Percentiles rank a stretch among this genome's conserved stretches.
These are phyloP conservation scores for Ogataea wickerhamii DNA, from an alignment of 805 yeast species.

Conservation along the genomic window DNA sequence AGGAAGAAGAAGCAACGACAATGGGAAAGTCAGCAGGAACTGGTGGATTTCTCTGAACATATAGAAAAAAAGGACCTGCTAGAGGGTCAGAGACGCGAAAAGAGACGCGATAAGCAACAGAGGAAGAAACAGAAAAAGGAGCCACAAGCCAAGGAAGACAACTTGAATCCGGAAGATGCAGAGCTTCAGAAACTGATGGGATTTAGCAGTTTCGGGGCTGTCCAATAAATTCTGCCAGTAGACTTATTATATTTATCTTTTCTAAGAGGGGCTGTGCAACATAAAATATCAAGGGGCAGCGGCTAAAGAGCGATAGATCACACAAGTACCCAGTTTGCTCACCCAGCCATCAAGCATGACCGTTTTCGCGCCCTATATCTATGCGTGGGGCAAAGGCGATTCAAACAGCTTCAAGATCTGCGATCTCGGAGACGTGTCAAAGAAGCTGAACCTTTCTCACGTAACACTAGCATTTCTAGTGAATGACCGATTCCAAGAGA, in stretches of 20 bases:
- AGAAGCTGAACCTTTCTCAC: slow-evolving; percentile 11
- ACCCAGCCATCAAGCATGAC: slow-evolving; percentile 20
- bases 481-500: slow-evolving; percentile 24
- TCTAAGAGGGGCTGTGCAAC: neutral
- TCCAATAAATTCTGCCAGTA: no score
- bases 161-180: slow-evolving; percentile 16
- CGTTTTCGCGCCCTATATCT: slow-evolving; percentile 29
- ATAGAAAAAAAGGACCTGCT: slow-evolving; percentile 37
- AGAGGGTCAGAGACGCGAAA: slow-evolving; percentile 35
- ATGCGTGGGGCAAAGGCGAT: slow-evolving; percentile 28
- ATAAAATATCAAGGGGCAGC: neutral
- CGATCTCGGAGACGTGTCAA: slow-evolving; percentile 16
- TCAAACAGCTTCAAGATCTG: slow-evolving; percentile 14
- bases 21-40: slow-evolving; percentile 11
- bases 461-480: slow-evolving; percentile 29
- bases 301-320: slow-evolving; percentile 1
- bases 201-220: slow-evolving; percentile 31
- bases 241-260: neutral
- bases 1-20: slow-evolving; percentile 30
- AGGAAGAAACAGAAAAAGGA: slow-evolving; percentile 21
- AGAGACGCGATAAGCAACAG: slow-evolving; percentile 27
- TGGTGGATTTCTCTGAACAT: slow-evolving; percentile 38
- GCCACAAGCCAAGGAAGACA: slow-evolving; percentile 8
- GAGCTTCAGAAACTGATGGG: slow-evolving; percentile 51
- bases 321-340: neutral